phyloP scores from a whole-genome alignment of 805 yeast species.

The Maudiozyma barnettii region DNA sequence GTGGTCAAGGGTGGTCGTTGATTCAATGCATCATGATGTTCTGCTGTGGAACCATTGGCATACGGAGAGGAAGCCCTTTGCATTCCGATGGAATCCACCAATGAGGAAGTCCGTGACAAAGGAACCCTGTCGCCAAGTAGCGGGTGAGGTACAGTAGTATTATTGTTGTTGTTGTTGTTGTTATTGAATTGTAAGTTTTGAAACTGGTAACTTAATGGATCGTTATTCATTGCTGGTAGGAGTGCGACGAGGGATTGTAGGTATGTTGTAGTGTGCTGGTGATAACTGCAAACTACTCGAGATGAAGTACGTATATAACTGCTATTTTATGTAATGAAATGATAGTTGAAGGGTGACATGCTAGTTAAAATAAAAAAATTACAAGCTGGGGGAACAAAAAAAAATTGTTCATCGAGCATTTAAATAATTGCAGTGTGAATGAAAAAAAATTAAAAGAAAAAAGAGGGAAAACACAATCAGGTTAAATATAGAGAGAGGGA shows the following conservation, averaged over 20 bases:
- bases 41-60: slow-evolving; percentile 8
- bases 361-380: too few relatives aligned
- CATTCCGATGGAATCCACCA: slow-evolving; percentile 22
- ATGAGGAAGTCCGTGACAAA: slow-evolving; percentile 14
- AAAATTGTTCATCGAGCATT: too few relatives aligned
- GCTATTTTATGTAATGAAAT: too few relatives aligned
- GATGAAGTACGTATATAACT: too few relatives aligned
- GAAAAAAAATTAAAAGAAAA: too few relatives aligned
- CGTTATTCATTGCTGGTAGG: slow-evolving; percentile 2
- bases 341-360: too few relatives aligned
- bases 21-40: not conserved
- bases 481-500: too few relatives aligned
- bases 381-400: too few relatives aligned
- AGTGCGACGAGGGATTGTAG: not conserved
- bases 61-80: slow-evolving; percentile 15
- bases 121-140: slow-evolving; percentile 1
- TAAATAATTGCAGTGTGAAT: too few relatives aligned
- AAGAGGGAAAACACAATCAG: too few relatives aligned
- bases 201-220: slow-evolving; percentile 10
- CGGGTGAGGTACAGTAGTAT: not conserved
- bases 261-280: too few relatives aligned
- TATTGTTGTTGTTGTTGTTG: not conserved
- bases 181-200: slow-evolving; percentile 1
- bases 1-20: not conserved
- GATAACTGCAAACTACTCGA: too few relatives aligned